Base-by-base conservation (phyloP, 345 rosid genomes). In the Capsella bursapastoris region DNA sequence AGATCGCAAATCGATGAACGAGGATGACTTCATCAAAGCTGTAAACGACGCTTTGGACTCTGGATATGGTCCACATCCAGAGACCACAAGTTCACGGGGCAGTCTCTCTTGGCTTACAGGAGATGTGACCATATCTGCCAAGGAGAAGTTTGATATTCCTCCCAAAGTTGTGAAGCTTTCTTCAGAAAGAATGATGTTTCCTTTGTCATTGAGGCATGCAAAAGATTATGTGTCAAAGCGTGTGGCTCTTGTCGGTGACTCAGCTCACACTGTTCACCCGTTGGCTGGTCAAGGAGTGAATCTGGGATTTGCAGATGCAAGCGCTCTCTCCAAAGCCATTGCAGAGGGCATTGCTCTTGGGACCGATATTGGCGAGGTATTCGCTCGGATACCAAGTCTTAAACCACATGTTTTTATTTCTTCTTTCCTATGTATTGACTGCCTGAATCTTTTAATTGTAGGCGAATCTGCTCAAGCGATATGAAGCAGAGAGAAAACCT, bases 211-310 rank as follows among this genome's bases (percentile, higher is more conserved):
- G 58, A 84, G 57, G 86, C 97, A 95, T 51, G 96, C 97, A 12
- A 84, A 83, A 5, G 63, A 83, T 70, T 92, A 95, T 66, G 93
- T 79, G 14, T 78, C 96, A 7, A 88, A 78, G 57, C 94, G 83
- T 37, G 83, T 87, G 55, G 97, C 82, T 72, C 89, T 93, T 15
- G 57, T 91, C 11, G 98, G 98, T 48, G 99, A 90, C 84, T 97
- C 97, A 8, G 97, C 99, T 47, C 99, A 92, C 58, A 86, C 97
- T 11, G 91, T 95, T 66, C 97, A 92, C 78, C 99, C 99, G 6
- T 81, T 92, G 79, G 99, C 97, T 35, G 99, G 97, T 71, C 99
- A 95, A 82, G 97, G 98, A 70, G 99, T 92, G 25, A 92, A 95
- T 83, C 66, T 95, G 83, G 98, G 98, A 51, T 91, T 91, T 70